Evolutionary conservation across 78 protist genomes (phyloP).

Genomic region (Chrysochromulina parva): DNA sequence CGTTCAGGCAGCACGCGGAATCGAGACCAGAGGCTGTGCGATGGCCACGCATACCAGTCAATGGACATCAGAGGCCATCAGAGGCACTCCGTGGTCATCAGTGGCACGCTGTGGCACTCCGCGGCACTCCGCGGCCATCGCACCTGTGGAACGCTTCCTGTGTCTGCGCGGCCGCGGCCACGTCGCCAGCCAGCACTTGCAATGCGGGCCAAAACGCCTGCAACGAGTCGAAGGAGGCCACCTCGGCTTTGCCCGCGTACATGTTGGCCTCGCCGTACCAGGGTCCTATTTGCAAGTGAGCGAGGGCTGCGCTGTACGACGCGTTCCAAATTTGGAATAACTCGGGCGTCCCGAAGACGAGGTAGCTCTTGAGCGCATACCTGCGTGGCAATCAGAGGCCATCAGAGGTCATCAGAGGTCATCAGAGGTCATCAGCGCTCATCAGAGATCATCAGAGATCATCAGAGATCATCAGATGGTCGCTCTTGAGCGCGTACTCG

Average conservation of each 20-base stretch:
- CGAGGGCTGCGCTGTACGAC: background rate
- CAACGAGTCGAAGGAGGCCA: background rate
- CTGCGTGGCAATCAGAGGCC: constrained; percentile 84
- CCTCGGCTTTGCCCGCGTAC: constrained; percentile 39
- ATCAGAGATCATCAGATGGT: no score
- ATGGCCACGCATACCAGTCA: no score
- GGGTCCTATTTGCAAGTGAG: background rate
- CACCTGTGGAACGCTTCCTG: constrained; percentile 20
- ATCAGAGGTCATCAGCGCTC: no score
- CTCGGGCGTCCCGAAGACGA: constrained; percentile 46
- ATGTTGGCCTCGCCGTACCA: constrained; percentile 71
- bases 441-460: no score
- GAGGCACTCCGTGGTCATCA: no score
- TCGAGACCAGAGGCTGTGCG: constrained; percentile 58
- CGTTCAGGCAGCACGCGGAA: constrained; percentile 82
- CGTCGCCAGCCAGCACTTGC: constrained; percentile 57
- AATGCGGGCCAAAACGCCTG: constrained; percentile 10
- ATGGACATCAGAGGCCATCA: no score
- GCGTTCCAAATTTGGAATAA: background rate
- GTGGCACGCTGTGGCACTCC: no score
- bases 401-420: no score
- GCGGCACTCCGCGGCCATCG: no score
- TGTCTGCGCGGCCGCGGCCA: constrained; percentile 44
- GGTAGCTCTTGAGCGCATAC: constrained; percentile 76
- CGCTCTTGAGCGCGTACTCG: constrained; percentile 82